Evolutionary conservation across 2,329 filamentous ascomycete genomes (phyloP).

Genomic region (Meredithiella fracta): DNA sequence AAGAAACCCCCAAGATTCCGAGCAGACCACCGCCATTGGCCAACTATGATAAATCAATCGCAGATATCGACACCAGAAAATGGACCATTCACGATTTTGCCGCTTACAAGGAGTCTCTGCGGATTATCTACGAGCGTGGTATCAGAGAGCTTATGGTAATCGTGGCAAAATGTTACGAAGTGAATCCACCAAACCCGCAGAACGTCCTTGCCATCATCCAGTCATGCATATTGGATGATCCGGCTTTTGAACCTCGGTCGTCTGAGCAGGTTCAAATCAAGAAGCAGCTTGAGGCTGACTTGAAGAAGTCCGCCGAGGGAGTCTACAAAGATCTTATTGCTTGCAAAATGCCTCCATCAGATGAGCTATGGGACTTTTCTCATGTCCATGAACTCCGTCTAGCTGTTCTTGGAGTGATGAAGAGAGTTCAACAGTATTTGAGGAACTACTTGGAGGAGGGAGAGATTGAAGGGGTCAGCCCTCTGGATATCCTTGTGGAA

Average conservation of each 20-base stretch:
- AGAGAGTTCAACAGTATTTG: constrained; percentile 83
- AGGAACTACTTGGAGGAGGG: constrained; percentile 44
- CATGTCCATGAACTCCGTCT: constrained; percentile 84
- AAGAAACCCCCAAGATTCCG: constrained; percentile 36
- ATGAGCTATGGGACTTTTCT: constrained; percentile 75
- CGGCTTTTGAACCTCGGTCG: constrained; percentile 52
- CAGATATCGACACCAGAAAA: constrained; percentile 38
- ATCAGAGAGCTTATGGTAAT: constrained; percentile 74
- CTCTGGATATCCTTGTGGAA: constrained; percentile 55
- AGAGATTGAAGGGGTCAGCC: constrained; percentile 61
- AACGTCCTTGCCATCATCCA: constrained; percentile 67
- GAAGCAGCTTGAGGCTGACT: constrained; percentile 6
- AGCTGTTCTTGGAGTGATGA: constrained; percentile 65
- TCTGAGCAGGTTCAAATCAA: constrained; percentile 42
- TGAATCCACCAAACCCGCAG: constrained; percentile 68
- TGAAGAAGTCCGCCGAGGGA: constrained; percentile 21
- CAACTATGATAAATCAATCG: constrained; percentile 32
- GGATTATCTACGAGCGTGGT: constrained; percentile 61
- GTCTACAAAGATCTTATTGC: constrained; percentile 68
- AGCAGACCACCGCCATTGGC: constrained; percentile 50
- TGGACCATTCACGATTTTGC: constrained; percentile 57
- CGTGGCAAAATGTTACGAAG: constrained; percentile 77
- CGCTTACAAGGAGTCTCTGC: constrained; percentile 58
- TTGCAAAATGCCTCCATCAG: constrained; percentile 60
- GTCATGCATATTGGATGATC: constrained; percentile 65